Conservation (phyloP, 495 filamentous ascomycete genomes). For the Coniosporium apollinis region DNA sequence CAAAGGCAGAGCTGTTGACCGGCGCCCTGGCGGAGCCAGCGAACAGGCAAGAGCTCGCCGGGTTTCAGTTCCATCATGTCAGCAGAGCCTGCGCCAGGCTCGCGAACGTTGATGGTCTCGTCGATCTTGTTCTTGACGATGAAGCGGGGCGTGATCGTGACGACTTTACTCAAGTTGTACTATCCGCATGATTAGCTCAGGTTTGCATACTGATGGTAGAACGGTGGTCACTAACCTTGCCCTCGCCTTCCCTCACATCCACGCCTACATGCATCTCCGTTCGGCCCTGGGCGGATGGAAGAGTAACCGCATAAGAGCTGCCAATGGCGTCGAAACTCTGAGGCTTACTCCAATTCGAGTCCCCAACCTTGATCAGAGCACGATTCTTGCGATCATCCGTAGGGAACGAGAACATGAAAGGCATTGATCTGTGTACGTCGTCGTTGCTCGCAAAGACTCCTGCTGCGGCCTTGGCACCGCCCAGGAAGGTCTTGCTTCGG, state of each 20-base stretch:
- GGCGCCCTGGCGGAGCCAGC: constrained; percentile 62
- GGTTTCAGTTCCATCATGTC: constrained; percentile 58
- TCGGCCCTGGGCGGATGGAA: constrained; percentile 51
- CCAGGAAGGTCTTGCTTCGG: constrained; percentile 72
- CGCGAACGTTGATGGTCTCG: constrained; percentile 76
- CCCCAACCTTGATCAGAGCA: constrained; percentile 66
- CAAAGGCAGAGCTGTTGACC: constrained; percentile 84
- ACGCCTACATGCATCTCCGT: constrained; percentile 82
- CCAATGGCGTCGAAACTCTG: constrained; percentile 98
- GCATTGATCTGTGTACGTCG: constrained; percentile 48
- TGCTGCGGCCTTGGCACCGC: constrained; percentile 62
- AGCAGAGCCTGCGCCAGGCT: constrained; percentile 78
- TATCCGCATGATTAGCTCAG: constrained; percentile 4
- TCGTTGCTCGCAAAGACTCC: constrained; percentile 40
- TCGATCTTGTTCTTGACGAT: constrained; percentile 82
- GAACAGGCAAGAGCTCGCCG: constrained; percentile 62
- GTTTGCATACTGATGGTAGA: background rate
- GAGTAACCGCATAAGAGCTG: constrained; percentile 67
- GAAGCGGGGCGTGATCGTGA: constrained; percentile 86
- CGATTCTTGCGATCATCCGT: constrained; percentile 80
- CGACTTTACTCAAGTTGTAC: constrained; percentile 89
- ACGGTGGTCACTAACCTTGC: constrained; percentile 36
- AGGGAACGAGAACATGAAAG: constrained; percentile 90
- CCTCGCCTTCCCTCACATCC: constrained; percentile 74
- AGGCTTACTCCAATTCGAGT: constrained; percentile 88